Conservation (phyloP, 306 rosid species). For the Malus domestica region DNA sequence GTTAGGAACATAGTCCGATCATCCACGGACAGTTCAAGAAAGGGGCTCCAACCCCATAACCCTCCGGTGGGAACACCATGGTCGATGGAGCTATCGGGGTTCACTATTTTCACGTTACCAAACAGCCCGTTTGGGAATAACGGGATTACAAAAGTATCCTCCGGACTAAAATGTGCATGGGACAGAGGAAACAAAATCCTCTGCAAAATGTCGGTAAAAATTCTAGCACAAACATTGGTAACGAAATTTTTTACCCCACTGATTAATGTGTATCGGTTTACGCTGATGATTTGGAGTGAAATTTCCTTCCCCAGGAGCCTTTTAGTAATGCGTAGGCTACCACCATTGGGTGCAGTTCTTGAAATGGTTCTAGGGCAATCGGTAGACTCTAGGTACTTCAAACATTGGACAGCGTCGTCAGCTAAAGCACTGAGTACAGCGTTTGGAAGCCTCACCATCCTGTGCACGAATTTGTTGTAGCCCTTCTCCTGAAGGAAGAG, state of each 20-base stretch:
- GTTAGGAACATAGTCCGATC: conserved; percentile 60
- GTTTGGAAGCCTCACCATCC: conserved; percentile 6
- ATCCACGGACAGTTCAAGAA: conserved; percentile 19
- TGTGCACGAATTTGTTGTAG: conserved; percentile 14
- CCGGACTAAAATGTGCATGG: not conserved
- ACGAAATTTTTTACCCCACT: conserved; percentile 38
- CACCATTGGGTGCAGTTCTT: not conserved
- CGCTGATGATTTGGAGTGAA: conserved; percentile 29
- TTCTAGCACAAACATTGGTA: conserved; percentile 26
- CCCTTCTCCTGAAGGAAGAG: conserved; percentile 38
- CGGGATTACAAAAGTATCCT: conserved; percentile 16
- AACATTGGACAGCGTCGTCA: conserved; percentile 35
- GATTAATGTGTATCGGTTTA: conserved; percentile 25
- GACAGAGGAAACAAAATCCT: conserved; percentile 1
- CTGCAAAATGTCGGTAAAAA: conserved; percentile 46
- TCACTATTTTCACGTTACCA: conserved; percentile 28
- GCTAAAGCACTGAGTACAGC: conserved; percentile 14
- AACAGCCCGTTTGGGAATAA: conserved; percentile 52
- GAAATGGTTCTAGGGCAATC: not conserved
- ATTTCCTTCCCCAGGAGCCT: conserved; percentile 12
- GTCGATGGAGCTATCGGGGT: not conserved
- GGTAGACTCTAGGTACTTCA: conserved; percentile 26
- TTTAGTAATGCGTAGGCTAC: conserved; percentile 22
- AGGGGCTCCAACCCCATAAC: conserved; percentile 21
- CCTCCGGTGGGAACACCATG: conserved; percentile 6